These are phyloP conservation scores for Fusarium citri DNA, from an alignment of 2,329 filamentous ascomycete species.

Conservation along the genomic window DNA sequence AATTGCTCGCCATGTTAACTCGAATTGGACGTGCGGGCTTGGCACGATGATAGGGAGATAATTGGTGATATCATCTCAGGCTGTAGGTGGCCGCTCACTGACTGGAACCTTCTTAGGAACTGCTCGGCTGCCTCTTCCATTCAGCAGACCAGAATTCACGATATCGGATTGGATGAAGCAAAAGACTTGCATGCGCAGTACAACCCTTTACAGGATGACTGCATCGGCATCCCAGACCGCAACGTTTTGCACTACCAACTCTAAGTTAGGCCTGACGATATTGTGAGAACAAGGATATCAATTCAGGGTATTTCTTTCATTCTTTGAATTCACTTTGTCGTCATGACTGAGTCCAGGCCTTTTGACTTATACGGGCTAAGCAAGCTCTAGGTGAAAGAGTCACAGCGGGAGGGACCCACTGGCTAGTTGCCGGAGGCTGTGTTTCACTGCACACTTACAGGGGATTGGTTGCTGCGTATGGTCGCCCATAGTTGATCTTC, in stretches of 20 bases:
- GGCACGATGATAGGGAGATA: not conserved
- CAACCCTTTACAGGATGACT: slow-evolving; percentile 23
- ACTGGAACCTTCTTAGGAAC: not conserved
- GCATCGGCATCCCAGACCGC: slow-evolving; percentile 1
- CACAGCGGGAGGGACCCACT: slow-evolving; percentile 15
- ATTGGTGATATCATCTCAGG: not conserved
- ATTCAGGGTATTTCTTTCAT: not conserved
- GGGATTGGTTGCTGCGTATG: slow-evolving; percentile 9
- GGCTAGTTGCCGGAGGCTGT: slow-evolving; percentile 20
- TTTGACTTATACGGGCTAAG: not conserved
- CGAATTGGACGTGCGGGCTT: too few species aligned
- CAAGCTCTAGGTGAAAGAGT: slow-evolving; percentile 13
- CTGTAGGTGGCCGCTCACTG: not conserved
- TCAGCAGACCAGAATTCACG: not conserved
- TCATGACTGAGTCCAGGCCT: slow-evolving; percentile 7
- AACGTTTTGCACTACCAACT: not conserved
- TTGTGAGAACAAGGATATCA: not conserved
- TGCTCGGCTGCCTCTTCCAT: slow-evolving; percentile 17
- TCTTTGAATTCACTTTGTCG: not conserved
- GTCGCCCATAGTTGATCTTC: not conserved
- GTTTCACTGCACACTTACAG: slow-evolving; percentile 4
- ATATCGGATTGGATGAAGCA: slow-evolving; percentile 12
- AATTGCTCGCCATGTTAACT: too few species aligned
- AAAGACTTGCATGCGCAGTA: slow-evolving; percentile 8
- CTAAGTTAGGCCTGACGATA: not conserved